Evolutionary conservation across 352 stramenopile species (phyloP), one percentile per base, ranked within the genome.

Genomic region (Globisporangium yorkense): DNA sequence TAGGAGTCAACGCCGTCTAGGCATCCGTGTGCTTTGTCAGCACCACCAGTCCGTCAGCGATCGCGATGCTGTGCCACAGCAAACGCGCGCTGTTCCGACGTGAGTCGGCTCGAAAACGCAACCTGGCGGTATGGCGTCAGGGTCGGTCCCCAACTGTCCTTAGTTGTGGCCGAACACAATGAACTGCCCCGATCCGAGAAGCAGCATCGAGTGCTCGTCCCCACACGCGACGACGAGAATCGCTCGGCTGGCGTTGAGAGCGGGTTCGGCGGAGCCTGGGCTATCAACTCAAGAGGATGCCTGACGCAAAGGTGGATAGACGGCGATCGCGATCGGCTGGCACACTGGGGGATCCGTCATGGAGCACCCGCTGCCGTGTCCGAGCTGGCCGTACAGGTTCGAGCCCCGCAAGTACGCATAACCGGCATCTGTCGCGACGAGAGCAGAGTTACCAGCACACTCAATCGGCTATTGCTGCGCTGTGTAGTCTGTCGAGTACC

Each of bases 321-420:
- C 50, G 12, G 29, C 53, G 33, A 64, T 51, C 29, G 27, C 44
- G 15, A 47, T 37, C 9, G 51, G 73, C 44, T 76, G 65, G 2
- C 52, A n/a, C 21, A 68, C 61, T 3, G 53, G 51, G 0, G 60
- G 54, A 31, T 80, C 63, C 0, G 63, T 52, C 3, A 51, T 27
- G 0, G 56, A 54, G 44, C 59, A 52, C 21, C 73, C 50, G 3
- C 56, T 24, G 27, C 70, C 63, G 8, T 74, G 59, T 4, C 83
- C 83, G 10, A 92, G 74, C 39, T 92, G 83, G 0, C 83, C 80
- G 46, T 87, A 77, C 18, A 82, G 49, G 41, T 89, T 89, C 6
- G 71, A 77, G 3, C 83, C 83, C 80, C 80, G 90, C 7, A 65
- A 61, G n/a, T 75, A 84, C 8, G 87, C 65, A 9, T 31, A 55